These are phyloP conservation scores for Pleurotus giganteus DNA, from an alignment of 768 basidiomycete genomes.

Conservation along the genomic window DNA sequence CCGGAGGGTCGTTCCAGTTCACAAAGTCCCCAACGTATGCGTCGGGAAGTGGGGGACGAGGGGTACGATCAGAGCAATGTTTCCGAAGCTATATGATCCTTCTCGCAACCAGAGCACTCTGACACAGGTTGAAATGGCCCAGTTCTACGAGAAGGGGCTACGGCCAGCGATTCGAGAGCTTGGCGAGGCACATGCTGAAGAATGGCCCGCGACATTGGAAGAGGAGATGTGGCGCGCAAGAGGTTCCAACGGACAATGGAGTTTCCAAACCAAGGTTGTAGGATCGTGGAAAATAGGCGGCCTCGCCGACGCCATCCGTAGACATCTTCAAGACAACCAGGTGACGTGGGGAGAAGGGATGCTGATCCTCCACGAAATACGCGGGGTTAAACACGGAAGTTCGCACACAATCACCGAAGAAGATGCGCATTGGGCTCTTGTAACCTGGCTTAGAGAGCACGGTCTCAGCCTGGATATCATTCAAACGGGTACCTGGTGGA, in stretches of 20 bases:
- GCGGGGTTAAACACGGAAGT: slow-evolving; percentile 9
- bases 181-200: neutral
- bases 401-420: neutral
- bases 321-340: neutral
- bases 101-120: neutral
- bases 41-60: slow-evolving; percentile 8
- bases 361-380: slow-evolving; percentile 10
- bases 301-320: neutral
- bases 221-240: slow-evolving; percentile 10
- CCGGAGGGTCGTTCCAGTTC: neutral
- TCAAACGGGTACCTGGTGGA: slow-evolving; percentile 18
- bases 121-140: neutral
- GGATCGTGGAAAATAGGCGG: no score
- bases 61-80: neutral
- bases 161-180: slow-evolving; percentile 9
- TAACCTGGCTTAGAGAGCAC: neutral
- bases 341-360: neutral
- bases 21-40: slow-evolving; percentile 5
- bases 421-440: neutral
- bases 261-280: slow-evolving; percentile 6
- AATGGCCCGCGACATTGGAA: slow-evolving; percentile 12
- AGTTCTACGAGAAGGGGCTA: slow-evolving; percentile 14
- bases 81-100: slow-evolving; percentile 1
- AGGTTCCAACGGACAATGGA: neutral
- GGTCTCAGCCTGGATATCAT: neutral